Base-by-base conservation (phyloP, 148 eudicot genomes). In the Chenopodium quinoa region DNA sequence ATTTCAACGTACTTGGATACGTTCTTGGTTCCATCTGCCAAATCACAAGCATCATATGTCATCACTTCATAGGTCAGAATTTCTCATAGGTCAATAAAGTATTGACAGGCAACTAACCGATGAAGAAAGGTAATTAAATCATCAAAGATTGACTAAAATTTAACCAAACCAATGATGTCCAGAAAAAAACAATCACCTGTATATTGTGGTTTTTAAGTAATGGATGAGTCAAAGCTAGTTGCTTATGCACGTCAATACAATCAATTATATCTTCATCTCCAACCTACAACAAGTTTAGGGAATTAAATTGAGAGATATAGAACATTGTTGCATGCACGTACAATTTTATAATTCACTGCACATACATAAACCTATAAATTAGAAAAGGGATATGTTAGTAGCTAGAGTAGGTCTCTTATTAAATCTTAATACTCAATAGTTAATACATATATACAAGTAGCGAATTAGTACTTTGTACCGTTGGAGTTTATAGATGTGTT, bases 211-310 rank as follows among this genome's bases (percentile, higher is more conserved):
- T 69, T 22, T 4, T 9, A 1, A 77, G 70, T 46, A 77, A 71
- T 3, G 79, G 79, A 40, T 77, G 79, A 22, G 79, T 14, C 40
- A 77, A 62, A 63, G 79, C 68, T 12, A 68, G 79, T 27, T 77
- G 79, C 34, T 77, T 77, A 40, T 40, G 47, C 7, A 77, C 65
- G 70, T 77, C 56, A 3, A 77, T 68, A 77, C 79, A 77, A n/a
- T 77, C 79, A 9, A 77, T 63, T 65, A 77, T 46, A 25, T 77
- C 79, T 16, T 68, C 79, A n/a, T 77, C 79, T 9, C 19, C 54
- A n/a, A 16, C 25, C 70, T 62, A 23, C 29, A 77, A 62, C 63
- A 17, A 58, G 5, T 56, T n/a, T 56, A 37, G 2, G 22, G 37
- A 13, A 23, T 46, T 11, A 31, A 14, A 70, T 71, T 34, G 44